These are phyloP conservation scores for Rasamsonia emersonii DNA, from an alignment of 2,329 filamentous ascomycete genomes.

Conservation along the genomic window DNA sequence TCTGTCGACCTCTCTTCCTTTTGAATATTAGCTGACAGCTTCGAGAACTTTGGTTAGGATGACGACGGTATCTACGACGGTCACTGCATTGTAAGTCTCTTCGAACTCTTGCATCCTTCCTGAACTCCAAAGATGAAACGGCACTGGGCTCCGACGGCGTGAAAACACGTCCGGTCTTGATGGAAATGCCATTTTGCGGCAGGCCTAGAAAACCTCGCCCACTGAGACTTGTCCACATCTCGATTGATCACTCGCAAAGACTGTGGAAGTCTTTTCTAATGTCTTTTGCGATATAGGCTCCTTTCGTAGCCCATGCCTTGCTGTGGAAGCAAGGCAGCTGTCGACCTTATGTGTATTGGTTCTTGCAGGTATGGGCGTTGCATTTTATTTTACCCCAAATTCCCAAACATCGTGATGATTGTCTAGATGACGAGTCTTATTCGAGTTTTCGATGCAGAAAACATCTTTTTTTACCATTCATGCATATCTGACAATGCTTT, in stretches of 20 bases:
- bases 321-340: too few relatives aligned
- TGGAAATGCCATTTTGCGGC: conserved; percentile 83
- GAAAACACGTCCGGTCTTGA: conserved; percentile 55
- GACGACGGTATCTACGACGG: too few relatives aligned
- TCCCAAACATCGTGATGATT: conserved; percentile 38
- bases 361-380: conserved; percentile 7
- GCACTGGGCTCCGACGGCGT: conserved; percentile 92
- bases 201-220: conserved; percentile 99
- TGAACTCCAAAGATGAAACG: too few relatives aligned
- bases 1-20: not conserved
- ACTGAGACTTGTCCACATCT: conserved; percentile 62
- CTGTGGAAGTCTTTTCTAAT: too few relatives aligned
- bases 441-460: conserved; percentile 55
- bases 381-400: conserved; percentile 9
- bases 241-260: too few relatives aligned
- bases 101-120: too few relatives aligned
- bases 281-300: too few relatives aligned
- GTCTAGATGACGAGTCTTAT: conserved; percentile 59
- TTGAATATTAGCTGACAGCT: conserved; percentile 5
- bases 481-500: conserved; percentile 52
- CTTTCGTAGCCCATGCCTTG: too few relatives aligned
- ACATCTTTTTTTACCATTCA: conserved; percentile 50
- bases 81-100: too few relatives aligned
- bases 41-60: too few relatives aligned
- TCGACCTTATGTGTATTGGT: too few relatives aligned